Evolutionary conservation across 2,329 filamentous ascomycete species (phyloP).

Genomic region (Tothia fuscella): DNA sequence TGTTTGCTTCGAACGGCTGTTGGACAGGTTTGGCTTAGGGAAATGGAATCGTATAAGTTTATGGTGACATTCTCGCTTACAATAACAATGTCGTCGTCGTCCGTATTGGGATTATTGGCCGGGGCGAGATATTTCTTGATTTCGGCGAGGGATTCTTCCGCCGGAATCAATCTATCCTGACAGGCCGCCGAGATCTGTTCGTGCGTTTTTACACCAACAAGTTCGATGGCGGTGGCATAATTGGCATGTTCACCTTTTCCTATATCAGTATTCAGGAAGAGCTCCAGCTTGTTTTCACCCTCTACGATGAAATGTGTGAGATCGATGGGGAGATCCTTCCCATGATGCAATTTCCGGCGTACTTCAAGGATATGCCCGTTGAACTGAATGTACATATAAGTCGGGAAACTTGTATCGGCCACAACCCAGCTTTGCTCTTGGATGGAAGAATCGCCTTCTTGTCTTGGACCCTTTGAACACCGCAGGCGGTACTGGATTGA

Average conservation of each 20-base stretch:
- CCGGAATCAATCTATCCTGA: conserved; percentile 24
- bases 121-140: conserved; percentile 43
- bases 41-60: conserved; percentile 35
- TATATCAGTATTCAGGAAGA: conserved; percentile 34
- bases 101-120: conserved; percentile 16
- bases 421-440: conserved; percentile 45
- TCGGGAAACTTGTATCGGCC: conserved; percentile 54
- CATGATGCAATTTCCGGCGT: conserved; percentile 59
- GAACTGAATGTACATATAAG: conserved; percentile 55
- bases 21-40: conserved; percentile 42
- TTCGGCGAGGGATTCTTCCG: conserved; percentile 39
- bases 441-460: background rate
- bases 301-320: conserved; percentile 47
- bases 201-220: conserved; percentile 41
- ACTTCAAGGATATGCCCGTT: conserved; percentile 46
- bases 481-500: conserved; percentile 57
- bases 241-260: conserved; percentile 19
- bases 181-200: conserved; percentile 21
- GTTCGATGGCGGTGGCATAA: conserved; percentile 60
- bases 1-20: conserved; percentile 56
- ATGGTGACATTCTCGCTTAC: conserved; percentile 30
- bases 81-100: conserved; percentile 41
- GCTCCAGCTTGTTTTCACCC: conserved; percentile 50
- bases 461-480: conserved; percentile 42
- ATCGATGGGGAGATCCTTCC: conserved; percentile 65